Conservation (phyloP, 495 filamentous ascomycete species). For the Penicillium cataractarum region DNA sequence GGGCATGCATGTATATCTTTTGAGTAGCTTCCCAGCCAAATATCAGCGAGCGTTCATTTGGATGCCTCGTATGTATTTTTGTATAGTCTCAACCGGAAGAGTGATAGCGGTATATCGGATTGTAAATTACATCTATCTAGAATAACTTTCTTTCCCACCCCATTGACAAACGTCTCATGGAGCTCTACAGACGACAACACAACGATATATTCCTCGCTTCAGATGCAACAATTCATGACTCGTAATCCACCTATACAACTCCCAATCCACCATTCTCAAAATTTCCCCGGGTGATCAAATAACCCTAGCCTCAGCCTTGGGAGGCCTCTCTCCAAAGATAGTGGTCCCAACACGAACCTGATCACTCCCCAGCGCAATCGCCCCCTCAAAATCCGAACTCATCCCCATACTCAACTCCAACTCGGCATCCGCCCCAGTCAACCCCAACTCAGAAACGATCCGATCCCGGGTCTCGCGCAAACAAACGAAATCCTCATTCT, state of each 20-base stretch:
- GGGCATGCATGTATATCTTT: slow-evolving; percentile 31
- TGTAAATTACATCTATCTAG: slow-evolving; percentile 10
- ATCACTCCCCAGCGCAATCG: slow-evolving; percentile 78
- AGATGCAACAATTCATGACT: slow-evolving; percentile 25
- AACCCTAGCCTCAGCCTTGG: slow-evolving; percentile 67
- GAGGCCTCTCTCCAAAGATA: slow-evolving; percentile 83
- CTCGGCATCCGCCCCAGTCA: slow-evolving; percentile 40
- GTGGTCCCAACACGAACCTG: slow-evolving; percentile 96
- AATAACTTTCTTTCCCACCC: not conserved
- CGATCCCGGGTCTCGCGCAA: slow-evolving; percentile 72
- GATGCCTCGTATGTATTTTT: slow-evolving; percentile 21
- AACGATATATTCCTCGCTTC: not conserved
- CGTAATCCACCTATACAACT: slow-evolving; percentile 8
- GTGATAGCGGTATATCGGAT: slow-evolving; percentile 24
- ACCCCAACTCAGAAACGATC: slow-evolving; percentile 54
- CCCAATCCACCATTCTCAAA: not conserved
- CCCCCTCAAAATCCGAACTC: slow-evolving; percentile 94
- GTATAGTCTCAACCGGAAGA: slow-evolving; percentile 18
- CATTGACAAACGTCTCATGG: not conserved
- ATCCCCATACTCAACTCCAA: slow-evolving; percentile 80
- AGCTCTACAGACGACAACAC: not conserved
- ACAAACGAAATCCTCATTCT: slow-evolving; percentile 87
- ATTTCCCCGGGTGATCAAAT: slow-evolving; percentile 31
- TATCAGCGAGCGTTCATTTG: slow-evolving; percentile 25
- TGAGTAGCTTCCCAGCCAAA: slow-evolving; percentile 24